Percentiles rank a stretch among this genome's conserved stretches.
phyloP scores from a whole-genome alignment of 768 basidiomycete species.

The Rhodosporidiobolus odoratus region DNA sequence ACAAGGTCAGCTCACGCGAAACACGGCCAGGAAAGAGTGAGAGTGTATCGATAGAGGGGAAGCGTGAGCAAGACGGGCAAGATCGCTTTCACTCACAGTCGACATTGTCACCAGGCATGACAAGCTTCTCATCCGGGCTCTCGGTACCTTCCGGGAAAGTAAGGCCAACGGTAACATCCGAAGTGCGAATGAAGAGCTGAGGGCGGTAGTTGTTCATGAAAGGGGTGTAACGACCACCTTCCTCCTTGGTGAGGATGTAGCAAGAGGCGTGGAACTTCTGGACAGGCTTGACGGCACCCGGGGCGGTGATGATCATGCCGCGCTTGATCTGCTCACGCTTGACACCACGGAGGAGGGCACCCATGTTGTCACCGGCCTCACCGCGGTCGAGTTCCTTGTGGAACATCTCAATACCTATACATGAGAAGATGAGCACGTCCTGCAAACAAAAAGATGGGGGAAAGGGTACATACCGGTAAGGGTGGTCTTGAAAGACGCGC shows the following conservation, averaged over 20 bases:
- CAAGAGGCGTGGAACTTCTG: constrained; percentile 92
- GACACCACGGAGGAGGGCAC: constrained; percentile 87
- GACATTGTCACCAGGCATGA: constrained; percentile 97
- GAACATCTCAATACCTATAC: constrained; percentile 78
- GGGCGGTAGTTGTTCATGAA: constrained; percentile 90
- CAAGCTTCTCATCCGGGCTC: constrained; percentile 55
- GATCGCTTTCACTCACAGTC: constrained; percentile 51
- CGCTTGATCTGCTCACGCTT: constrained; percentile 94
- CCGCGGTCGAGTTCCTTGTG: constrained; percentile 98
- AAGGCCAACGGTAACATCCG: constrained; percentile 79
- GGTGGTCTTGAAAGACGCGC: constrained; percentile 75
- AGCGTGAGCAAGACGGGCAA: background rate
- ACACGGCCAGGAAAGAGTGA: background rate
- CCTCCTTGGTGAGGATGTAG: constrained; percentile 82
- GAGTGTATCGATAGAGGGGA: background rate
- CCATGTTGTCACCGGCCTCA: constrained; percentile 99
- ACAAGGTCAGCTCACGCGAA: background rate
- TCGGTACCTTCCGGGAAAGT: constrained; percentile 81
- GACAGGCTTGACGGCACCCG: constrained; percentile 86
- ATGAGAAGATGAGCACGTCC: background rate
- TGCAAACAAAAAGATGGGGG: background rate
- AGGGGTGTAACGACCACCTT: constrained; percentile 56
- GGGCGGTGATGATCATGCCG: constrained; percentile 82
- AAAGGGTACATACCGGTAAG: constrained; percentile 79
- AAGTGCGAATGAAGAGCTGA: constrained; percentile 91